Evolutionary conservation across 2,329 filamentous ascomycete species (phyloP).

Genomic region (Colletotrichum sidae): DNA sequence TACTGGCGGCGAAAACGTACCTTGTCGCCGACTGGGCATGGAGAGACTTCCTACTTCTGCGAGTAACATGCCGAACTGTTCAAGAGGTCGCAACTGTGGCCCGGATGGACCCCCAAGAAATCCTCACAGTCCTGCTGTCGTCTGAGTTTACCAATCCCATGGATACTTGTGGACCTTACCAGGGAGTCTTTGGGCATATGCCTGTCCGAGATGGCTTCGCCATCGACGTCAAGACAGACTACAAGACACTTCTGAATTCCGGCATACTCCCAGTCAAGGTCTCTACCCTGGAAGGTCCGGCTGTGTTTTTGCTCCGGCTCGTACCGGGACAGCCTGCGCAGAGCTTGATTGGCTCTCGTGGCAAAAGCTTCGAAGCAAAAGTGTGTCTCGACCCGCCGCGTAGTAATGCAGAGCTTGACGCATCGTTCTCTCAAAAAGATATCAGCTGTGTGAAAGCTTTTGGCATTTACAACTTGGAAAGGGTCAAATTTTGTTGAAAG

Average conservation of each 20-base stretch:
- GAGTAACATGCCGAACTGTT: constrained; percentile 40
- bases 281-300: neutral
- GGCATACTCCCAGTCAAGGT: neutral
- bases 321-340: neutral
- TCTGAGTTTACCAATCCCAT: constrained; percentile 37
- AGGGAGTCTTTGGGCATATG: constrained; percentile 29
- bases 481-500: too few species aligned
- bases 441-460: too few species aligned
- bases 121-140: constrained; percentile 40
- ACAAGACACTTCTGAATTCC: neutral
- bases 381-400: neutral
- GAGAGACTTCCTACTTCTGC: constrained; percentile 41
- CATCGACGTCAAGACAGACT: constrained; percentile 4
- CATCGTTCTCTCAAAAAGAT: rapidly evolving
- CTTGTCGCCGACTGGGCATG: constrained; percentile 43
- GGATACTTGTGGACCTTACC: constrained; percentile 40
- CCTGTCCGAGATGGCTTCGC: constrained; percentile 7
- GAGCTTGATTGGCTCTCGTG: neutral
- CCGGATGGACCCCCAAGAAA: constrained; percentile 39
- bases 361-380: rapidly evolving
- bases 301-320: neutral
- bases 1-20: constrained; percentile 41
- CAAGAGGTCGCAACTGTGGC: constrained; percentile 40
- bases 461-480: too few species aligned
- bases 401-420: too few species aligned